Evolutionary conservation across 208 protist species (phyloP).

Genomic region (Trypanosoma congolense): DNA sequence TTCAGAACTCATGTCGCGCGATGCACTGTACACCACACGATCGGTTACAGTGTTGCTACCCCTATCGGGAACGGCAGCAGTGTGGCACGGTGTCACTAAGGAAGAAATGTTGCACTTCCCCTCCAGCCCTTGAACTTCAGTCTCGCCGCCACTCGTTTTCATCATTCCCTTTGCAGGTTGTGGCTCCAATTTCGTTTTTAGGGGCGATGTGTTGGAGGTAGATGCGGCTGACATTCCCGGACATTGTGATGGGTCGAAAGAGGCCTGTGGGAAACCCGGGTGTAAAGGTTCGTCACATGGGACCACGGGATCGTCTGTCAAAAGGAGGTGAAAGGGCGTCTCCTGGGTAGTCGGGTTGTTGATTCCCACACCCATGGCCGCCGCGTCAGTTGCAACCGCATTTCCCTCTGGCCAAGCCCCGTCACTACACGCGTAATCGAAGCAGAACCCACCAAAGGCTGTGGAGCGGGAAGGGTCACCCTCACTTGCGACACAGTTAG

Average conservation of each 20-base stretch:
- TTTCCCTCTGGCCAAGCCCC: constrained; percentile 11
- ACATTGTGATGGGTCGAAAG: no score
- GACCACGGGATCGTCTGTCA: constrained; percentile 3
- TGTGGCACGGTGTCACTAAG: not conserved
- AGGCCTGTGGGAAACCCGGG: constrained; percentile 1
- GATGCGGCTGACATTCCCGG: no score
- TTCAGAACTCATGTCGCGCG: not conserved
- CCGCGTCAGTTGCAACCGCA: not conserved
- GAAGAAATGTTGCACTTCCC: not conserved
- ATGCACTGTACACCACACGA: not conserved
- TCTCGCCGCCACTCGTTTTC: no score
- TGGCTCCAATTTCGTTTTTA: no score
- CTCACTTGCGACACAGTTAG: not conserved
- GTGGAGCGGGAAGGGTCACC: constrained; percentile 3
- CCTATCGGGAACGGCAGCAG: not conserved
- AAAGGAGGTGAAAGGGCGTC: constrained; percentile 19
- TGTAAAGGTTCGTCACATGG: not conserved
- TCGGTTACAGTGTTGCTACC: not conserved
- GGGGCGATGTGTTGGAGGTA: no score
- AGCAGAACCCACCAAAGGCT: constrained; percentile 25
- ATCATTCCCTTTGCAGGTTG: no score
- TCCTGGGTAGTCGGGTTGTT: not conserved
- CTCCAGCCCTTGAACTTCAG: not conserved
- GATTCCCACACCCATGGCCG: not conserved
- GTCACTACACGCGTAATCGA: constrained; percentile 20